These are phyloP conservation scores for Logfia minima DNA, from an alignment of 129 eudicot species.

Conservation along the genomic window DNA sequence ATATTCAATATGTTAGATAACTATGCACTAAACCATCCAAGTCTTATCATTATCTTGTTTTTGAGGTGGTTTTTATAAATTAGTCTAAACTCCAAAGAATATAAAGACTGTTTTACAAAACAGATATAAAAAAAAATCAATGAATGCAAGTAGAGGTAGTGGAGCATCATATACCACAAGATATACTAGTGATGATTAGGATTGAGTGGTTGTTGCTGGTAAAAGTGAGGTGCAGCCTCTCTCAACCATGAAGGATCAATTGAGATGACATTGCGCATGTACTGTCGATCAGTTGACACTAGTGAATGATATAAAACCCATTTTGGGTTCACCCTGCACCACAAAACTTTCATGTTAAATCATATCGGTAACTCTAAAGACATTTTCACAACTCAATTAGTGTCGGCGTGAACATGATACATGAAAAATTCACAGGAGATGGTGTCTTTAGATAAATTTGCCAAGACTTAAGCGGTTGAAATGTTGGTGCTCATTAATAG, in stretches of 20 bases:
- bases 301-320: slow-evolving; percentile 84
- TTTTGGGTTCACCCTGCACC: slow-evolving; percentile 92
- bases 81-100: neutral
- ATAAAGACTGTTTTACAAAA: neutral
- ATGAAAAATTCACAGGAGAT: neutral
- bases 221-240: slow-evolving; percentile 93
- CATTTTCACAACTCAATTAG: neutral
- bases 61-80: neutral
- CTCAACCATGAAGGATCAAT: slow-evolving; percentile 89
- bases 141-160: neutral
- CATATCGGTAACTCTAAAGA: neutral
- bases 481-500: neutral
- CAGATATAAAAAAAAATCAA: neutral
- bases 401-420: neutral
- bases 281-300: slow-evolving; percentile 89
- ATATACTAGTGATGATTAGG: slow-evolving; percentile 28
- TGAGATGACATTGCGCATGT: slow-evolving; percentile 92
- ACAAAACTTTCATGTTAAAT: slow-evolving; percentile 13
- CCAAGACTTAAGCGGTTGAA: neutral
- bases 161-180: neutral
- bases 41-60: neutral
- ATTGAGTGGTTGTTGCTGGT: slow-evolving; percentile 48
- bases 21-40: neutral
- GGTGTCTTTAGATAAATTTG: neutral
- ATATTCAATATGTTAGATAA: neutral